phyloP scores from a whole-genome alignment of 2,329 filamentous ascomycete genomes.

The Pyrenochaeta sp. region DNA sequence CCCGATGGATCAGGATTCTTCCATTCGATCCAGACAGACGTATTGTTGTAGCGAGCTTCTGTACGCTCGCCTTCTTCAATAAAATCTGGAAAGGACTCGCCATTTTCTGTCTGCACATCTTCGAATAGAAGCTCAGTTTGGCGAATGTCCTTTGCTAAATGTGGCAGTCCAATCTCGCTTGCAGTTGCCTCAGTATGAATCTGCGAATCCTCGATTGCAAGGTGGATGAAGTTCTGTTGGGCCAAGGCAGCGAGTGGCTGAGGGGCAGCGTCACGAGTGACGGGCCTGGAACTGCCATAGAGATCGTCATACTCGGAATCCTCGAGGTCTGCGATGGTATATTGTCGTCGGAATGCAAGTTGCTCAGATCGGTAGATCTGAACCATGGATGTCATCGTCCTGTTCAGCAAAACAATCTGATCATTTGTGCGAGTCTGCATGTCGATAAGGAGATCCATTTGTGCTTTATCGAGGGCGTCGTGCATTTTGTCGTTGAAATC shows the following conservation, averaged over 20 bases:
- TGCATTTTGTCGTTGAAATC: constrained; percentile 49
- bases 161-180: constrained; percentile 28
- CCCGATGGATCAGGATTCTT: constrained; percentile 37
- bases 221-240: constrained; percentile 47
- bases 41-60: constrained; percentile 38
- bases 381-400: constrained; percentile 44
- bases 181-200: constrained; percentile 39
- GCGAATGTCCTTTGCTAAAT: constrained; percentile 22
- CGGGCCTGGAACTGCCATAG: background rate
- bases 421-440: constrained; percentile 47
- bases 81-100: constrained; percentile 24
- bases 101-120: constrained; percentile 28
- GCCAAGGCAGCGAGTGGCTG: constrained; percentile 41
- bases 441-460: constrained; percentile 37
- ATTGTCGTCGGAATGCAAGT: constrained; percentile 15
- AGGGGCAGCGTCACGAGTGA: constrained; percentile 14
- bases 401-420: constrained; percentile 49
- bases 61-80: constrained; percentile 33
- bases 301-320: constrained; percentile 28
- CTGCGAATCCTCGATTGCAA: constrained; percentile 40
- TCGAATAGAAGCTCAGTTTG: constrained; percentile 9
- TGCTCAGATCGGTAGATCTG: constrained; percentile 43
- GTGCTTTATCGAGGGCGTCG: constrained; percentile 41
- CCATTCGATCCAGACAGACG: constrained; percentile 51
- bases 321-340: constrained; percentile 24